phyloP scores from a whole-genome alignment of 177 flowering plant genomes.

The Vitis hybrid region DNA sequence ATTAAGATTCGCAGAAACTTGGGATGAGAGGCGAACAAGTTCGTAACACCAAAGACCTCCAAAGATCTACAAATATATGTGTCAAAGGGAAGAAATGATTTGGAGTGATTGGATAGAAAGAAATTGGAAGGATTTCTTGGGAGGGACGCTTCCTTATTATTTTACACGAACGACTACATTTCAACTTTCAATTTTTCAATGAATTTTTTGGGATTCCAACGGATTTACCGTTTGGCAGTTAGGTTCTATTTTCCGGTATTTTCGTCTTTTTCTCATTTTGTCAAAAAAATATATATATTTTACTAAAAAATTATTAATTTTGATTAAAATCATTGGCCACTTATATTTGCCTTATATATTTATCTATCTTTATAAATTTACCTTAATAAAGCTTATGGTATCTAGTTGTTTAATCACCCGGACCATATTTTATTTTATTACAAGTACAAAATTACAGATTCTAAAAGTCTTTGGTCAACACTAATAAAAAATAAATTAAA shows the following conservation, averaged over 20 bases:
- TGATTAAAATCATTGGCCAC: too few relatives aligned
- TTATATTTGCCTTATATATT: too few relatives aligned
- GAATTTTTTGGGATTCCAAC: conserved; percentile 31
- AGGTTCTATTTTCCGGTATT: conserved; percentile 1
- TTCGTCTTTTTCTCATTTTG: conserved; percentile 8
- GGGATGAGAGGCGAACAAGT: conserved; percentile 20
- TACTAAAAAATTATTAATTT: too few relatives aligned
- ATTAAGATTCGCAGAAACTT: conserved; percentile 19
- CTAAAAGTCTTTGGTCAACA: too few relatives aligned
- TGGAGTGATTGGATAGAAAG: not conserved
- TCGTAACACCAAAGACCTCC: not conserved
- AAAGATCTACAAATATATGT: not conserved
- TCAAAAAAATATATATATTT: too few relatives aligned
- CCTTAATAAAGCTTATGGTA: too few relatives aligned
- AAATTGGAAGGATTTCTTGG: conserved; percentile 29
- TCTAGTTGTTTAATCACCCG: too few relatives aligned
- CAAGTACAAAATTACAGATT: too few relatives aligned
- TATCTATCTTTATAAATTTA: too few relatives aligned
- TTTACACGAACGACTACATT: conserved; percentile 5
- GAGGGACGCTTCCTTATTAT: conserved; percentile 32
- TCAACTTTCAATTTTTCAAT: not conserved
- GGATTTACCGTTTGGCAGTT: conserved; percentile 35
- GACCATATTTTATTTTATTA: too few relatives aligned
- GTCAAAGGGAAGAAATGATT: not conserved
- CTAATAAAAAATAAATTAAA: too few relatives aligned